Evolutionary conservation across 2,329 filamentous ascomycete species (phyloP), one percentile per base, ranked within the genome.

Genomic region (Plenodomus biglobosus): DNA sequence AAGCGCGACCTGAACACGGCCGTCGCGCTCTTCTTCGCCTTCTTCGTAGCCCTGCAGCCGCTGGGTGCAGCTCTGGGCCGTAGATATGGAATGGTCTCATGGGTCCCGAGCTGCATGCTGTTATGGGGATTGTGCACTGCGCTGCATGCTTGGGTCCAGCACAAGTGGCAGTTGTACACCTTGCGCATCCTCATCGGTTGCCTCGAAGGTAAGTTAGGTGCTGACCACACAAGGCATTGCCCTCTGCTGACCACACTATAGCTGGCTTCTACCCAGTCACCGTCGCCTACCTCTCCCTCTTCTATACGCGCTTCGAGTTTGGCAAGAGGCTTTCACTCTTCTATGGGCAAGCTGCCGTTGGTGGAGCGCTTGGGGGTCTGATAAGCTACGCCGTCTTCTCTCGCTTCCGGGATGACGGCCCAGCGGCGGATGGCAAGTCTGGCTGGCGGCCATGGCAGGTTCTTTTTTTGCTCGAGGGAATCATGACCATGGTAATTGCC

Each of bases 181-280:
- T 51, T 80, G 50, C 61, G 78, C 27, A 72, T 76, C 16, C 48
- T 75, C 2, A 78, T 80, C 36, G 78, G 77, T 0, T 70, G 67
- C 21, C 62, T 80, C 18, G 78, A 80, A 61, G 72, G 73, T 73
- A 80, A 61, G 72, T 72, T 73, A 61, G 40, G 61, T 46, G 11
- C 16, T 37, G 35, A 15, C 35, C 35, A 15, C 4, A 3, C 16
- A 37, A 21, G 8, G 22, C 8, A 8, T 22, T 11, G 20, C 17
- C 15, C 15, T 6, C 7, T 3, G 36, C 53, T 69, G 36, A 55
- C 48, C 35, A 52, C 0, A 38, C 35, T 56, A 49, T 50, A 71
- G 78, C 80, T 40, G 81, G 81, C 2, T 83, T 85, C 59, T 84
- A 84, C 54, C 80, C 81, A 3, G 80, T 80, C 1, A 78, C 79